Evolutionary conservation across 305 asterid genomes (phyloP), one percentile per base, ranked within the genome.

Genomic region (Plantago lanceolata): DNA sequence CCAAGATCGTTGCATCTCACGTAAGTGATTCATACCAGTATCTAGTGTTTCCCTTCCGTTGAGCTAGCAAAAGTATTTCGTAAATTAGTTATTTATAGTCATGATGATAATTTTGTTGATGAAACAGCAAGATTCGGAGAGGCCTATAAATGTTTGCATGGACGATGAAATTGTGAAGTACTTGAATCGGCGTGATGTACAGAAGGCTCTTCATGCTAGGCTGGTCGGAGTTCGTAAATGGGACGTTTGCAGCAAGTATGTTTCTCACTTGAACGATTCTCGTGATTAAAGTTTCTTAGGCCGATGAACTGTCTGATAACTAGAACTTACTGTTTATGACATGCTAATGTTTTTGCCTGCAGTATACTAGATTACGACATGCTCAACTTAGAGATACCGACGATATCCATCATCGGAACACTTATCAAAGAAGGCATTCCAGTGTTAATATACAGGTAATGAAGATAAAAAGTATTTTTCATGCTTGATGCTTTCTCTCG

Each of bases 211-310:
- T 64, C 92, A 87, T 50, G 94, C 94, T 5, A 70, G 76, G 67
- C 89, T 87, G 14, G 83, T 82, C 24, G 92, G 90, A 60, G 84
- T 82, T 26, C 75, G 70, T 9, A 71, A 63, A 78, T 84, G 95
- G 94, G 71, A 48, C 31, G 89, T 81, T 47, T 85, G 93, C 79
- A 85, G 87, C 84, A 68, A 69, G 93, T 83, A 81, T 61, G 17
- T 8, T 71, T 64, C 55, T 56, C 59, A 59, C 52, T 2, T 60
- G 35, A 48, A 31, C 14, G 21, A 21, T 37, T 24, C 61, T 57
- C 24, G 45, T 13, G 48, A 29, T 19, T 21, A 56, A 40, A 40
- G 8, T 21, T 4, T 24, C 28, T 24, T 19, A 18, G 12, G 48
- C 40, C 24, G 13, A 54, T 40, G 45, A 40, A 40, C 15, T 8